Percentiles rank a stretch among this genome's conserved stretches.
Evolutionary conservation across 306 rosid genomes (phyloP).

Genomic region (Argentina anserina): DNA sequence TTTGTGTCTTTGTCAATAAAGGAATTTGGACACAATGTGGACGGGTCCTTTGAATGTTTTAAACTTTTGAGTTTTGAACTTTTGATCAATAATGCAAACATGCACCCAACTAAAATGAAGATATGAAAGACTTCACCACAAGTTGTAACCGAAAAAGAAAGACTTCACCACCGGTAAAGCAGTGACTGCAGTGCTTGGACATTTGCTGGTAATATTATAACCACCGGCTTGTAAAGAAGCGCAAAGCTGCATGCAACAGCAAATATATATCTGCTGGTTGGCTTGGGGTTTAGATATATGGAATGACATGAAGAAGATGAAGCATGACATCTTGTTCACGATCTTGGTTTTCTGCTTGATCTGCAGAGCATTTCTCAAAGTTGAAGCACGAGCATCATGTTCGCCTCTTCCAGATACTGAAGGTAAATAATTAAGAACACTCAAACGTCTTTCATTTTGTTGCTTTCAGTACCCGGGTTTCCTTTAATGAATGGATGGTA

Average conservation of each 20-base stretch:
- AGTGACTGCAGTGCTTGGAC: background rate
- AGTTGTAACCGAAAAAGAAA: too few relatives aligned
- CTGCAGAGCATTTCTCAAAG: background rate
- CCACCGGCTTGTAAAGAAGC: background rate
- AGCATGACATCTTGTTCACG: background rate
- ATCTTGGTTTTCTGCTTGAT: slow-evolving; percentile 6
- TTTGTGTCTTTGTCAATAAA: too few relatives aligned
- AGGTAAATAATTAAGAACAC: background rate
- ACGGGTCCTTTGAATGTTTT: background rate
- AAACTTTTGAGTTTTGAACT: background rate
- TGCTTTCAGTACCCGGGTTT: background rate
- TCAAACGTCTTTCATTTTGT: background rate
- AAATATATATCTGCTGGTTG: background rate
- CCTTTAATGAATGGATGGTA: background rate
- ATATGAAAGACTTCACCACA: background rate
- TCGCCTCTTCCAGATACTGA: background rate
- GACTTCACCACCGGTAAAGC: background rate
- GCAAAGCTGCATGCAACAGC: background rate
- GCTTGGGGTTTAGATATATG: background rate
- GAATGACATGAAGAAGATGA: background rate
- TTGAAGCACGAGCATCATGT: background rate
- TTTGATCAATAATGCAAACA: background rate
- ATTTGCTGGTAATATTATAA: background rate
- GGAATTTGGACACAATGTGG: background rate
- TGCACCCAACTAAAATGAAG: background rate